These are phyloP conservation scores for Tephrocybe sp. DNA, from an alignment of 768 basidiomycete genomes.

Conservation along the genomic window DNA sequence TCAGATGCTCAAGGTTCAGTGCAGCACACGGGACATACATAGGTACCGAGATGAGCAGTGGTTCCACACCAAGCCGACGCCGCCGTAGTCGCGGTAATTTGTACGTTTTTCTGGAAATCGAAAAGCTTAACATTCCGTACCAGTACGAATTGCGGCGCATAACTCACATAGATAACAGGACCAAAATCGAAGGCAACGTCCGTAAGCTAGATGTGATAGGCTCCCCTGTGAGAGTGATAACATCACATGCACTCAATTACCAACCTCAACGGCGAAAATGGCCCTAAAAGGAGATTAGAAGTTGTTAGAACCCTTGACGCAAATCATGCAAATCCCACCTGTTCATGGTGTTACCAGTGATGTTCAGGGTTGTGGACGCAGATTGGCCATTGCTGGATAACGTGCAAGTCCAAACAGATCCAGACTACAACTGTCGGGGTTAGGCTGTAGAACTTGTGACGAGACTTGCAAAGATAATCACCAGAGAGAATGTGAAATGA, in stretches of 20 bases:
- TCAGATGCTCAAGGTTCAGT: no score
- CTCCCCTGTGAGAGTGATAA: neutral
- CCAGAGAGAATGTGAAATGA: slow-evolving; percentile 21
- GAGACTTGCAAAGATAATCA: neutral
- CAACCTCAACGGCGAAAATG: slow-evolving; percentile 25
- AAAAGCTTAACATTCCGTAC: neutral
- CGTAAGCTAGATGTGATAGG: slow-evolving; percentile 13
- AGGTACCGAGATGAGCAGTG: slow-evolving; percentile 22
- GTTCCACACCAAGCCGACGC: slow-evolving; percentile 25
- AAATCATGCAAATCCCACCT: slow-evolving; percentile 9
- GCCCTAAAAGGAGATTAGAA: slow-evolving; percentile 13
- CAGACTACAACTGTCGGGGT: slow-evolving; percentile 15
- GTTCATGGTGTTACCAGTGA: slow-evolving; percentile 25
- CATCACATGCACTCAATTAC: neutral
- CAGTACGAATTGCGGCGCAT: slow-evolving; percentile 8
- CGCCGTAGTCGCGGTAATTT: slow-evolving; percentile 23
- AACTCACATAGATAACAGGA: slow-evolving; percentile 13
- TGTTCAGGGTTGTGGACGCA: slow-evolving; percentile 20
- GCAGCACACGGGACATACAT: slow-evolving; percentile 15
- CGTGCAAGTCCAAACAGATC: slow-evolving; percentile 24
- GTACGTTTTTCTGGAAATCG: slow-evolving; percentile 19
- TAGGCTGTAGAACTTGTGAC: neutral
- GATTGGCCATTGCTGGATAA: slow-evolving; percentile 22
- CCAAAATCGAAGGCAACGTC: slow-evolving; percentile 25
- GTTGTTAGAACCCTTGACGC: neutral